Evolutionary conservation across 2,329 filamentous ascomycete species (phyloP), one percentile per base, ranked within the genome.

Genomic region (Tolypocladium capitatum): DNA sequence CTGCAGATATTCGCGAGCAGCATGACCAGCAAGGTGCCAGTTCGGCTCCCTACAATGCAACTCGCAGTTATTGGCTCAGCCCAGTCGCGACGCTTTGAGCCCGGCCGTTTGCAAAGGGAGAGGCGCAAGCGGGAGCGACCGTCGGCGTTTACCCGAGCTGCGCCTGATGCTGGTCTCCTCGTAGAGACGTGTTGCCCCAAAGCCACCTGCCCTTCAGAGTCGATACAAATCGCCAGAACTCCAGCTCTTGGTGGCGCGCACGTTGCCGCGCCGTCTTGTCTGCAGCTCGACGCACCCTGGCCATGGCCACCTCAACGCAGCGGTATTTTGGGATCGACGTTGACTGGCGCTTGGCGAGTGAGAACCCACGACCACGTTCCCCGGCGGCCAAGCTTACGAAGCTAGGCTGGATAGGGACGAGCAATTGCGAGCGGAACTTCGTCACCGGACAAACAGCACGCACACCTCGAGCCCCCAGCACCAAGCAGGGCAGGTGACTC

Each of bases 401-500:
- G 38, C 38, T 42, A 42, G 20, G 24, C 38, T 42, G 24, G 38
- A 42, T 42, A 30, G 8, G 38, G 38, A 18, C 16, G 24, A 18
- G 27, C 14, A 28, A 24, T 9, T 40, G 36, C 16, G 36, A n/a
- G 36, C 13, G 21, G n/a, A 9, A 21, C 27, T 14, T 13, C 38
- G 38, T 42, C 38, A 42, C 38, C 28, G 38, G 24, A 30, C 38
- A 28, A 24, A 18, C 8, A 10, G 38, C 14, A 28, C 9, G 16
- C 38, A 41, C 38, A 41, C 38, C 38, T 28, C 24, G 16, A 38
- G 27, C 16, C 8, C 24, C 38, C 24, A n/a, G n/a, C n/a, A n/a
- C n/a, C 27, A 41, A 41, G 45, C 38, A 47, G 45, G 32, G 43
- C 50, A 52, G 48, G 48, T 52, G 50, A 52, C 50, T 46, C 32